Base-by-base conservation (phyloP, 805 yeast species). In the Wickerhamomyces bovis region DNA sequence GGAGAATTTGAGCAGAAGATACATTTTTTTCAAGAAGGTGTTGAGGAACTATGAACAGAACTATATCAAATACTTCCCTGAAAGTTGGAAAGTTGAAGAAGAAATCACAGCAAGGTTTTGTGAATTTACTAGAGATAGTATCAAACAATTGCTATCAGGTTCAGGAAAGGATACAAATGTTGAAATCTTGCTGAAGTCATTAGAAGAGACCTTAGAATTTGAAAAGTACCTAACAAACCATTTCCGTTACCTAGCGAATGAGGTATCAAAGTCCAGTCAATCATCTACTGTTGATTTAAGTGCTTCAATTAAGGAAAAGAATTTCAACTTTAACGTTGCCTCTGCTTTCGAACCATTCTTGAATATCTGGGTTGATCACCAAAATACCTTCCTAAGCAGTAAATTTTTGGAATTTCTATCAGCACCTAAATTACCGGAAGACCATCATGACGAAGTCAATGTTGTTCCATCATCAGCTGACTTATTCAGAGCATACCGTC, bases 391-490 rank as follows among this genome's bases (percentile, higher is more conserved):
- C 28, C 71, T 92, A 54, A 75, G 76, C 38, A 69, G 74, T 8
- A 86, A 84, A 55, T 70, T 90, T 46, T 60, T 77, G 36, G 85
- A 81, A 44, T 89, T 83, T 58, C 67, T 81, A 60, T 74, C 80
- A 44, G 75, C 78, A 20, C 67, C 81, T 6, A 77, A 79, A 50
- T 64, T 83, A 48, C 77, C 80, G n/a, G 66, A 69, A 5, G 68
- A 69, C 7, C 66, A 71, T 18, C 70, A 70, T 44, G 72, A 73
- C 36, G 71, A 77, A 10, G 77, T 84, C 6, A 78, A 83, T 57
- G 90, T 94, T 15, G 71, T 94, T 9, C 87, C 84, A 35, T 86
- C 96, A 0, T 85, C 96, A 11, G 88, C 95, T 1, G 97, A 92
- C 54, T 65, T 94, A 30, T 90, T 94, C 64, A 77, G 89, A 56